phyloP scores from a whole-genome alignment of 306 rosid species.

The Rosa lucieae region DNA sequence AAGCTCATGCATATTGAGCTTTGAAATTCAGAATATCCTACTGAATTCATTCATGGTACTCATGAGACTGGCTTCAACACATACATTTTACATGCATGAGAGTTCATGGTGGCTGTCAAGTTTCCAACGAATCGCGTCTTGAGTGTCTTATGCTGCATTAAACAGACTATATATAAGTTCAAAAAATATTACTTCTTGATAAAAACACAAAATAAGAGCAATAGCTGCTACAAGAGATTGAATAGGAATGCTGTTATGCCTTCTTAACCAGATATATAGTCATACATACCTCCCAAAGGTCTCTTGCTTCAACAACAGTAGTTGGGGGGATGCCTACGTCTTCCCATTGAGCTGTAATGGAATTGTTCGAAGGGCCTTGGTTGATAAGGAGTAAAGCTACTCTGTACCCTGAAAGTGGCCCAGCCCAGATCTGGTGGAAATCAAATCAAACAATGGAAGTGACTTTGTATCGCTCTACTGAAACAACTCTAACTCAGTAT shows the following conservation, averaged over 20 bases:
- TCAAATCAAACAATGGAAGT: background rate
- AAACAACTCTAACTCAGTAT: background rate
- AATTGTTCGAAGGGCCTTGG: conserved; percentile 39
- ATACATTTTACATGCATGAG: conserved; percentile 74
- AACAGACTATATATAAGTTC: background rate
- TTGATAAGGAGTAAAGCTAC: conserved; percentile 69
- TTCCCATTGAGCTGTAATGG: conserved; percentile 72
- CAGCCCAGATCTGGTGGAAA: conserved; percentile 81
- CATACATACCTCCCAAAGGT: conserved; percentile 76
- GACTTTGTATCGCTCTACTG: background rate
- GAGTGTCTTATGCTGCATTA: conserved; percentile 76
- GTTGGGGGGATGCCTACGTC: conserved; percentile 74
- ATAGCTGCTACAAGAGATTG: background rate
- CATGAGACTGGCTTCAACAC: conserved; percentile 59
- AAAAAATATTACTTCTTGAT: background rate
- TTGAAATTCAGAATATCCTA: background rate
- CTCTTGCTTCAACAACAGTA: conserved; percentile 69
- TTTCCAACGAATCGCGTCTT: conserved; percentile 46
- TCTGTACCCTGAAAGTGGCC: conserved; percentile 76
- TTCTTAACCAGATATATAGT: background rate
- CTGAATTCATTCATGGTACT: background rate
- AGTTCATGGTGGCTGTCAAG: conserved; percentile 53
- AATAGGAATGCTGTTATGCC: background rate
- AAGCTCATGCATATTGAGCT: background rate
- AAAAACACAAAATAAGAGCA: background rate